Conservation (phyloP, 768 basidiomycete genomes). For the Cystofilobasidium macerans region DNA sequence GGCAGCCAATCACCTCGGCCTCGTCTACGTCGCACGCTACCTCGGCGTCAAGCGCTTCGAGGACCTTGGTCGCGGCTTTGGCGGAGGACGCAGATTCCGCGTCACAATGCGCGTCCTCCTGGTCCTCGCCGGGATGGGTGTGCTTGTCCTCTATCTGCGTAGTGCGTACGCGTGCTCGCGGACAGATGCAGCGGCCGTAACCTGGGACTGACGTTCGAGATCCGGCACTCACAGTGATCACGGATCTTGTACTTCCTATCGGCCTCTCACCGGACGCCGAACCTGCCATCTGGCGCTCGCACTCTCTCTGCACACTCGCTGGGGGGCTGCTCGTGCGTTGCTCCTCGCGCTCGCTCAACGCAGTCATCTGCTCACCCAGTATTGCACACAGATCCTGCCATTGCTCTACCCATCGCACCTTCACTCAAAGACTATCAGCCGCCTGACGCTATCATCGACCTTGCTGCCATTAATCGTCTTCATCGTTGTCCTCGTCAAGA, state of each 20-base stretch:
- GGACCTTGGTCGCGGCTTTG: conserved; percentile 17
- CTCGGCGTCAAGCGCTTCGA: conserved; percentile 22
- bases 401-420: conserved; percentile 7
- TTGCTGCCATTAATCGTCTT: conserved; percentile 13
- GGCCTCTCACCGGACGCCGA: neutral
- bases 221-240: conserved; percentile 5
- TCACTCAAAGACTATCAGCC: neutral
- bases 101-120: neutral
- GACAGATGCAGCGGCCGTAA: neutral
- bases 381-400: conserved; percentile 3
- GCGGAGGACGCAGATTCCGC: neutral
- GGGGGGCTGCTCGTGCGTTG: conserved; percentile 6
- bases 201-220: neutral
- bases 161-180: conserved; percentile 8
- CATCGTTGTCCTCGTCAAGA: conserved; percentile 19
- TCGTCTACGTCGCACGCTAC: conserved; percentile 25
- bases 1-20: conserved; percentile 16
- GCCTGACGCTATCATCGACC: neutral
- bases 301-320: conserved; percentile 6
- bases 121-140: conserved; percentile 13
- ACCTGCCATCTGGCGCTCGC: neutral
- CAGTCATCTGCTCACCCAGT: neutral
- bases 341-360: neutral
- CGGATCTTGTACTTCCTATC: conserved; percentile 10
- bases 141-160: conserved; percentile 15